A percentile compares a stretch with the other conserved stretches of the same genome.
Evolutionary conservation across 768 basidiomycete genomes (phyloP).

Genomic region (Mycena epipterygia): DNA sequence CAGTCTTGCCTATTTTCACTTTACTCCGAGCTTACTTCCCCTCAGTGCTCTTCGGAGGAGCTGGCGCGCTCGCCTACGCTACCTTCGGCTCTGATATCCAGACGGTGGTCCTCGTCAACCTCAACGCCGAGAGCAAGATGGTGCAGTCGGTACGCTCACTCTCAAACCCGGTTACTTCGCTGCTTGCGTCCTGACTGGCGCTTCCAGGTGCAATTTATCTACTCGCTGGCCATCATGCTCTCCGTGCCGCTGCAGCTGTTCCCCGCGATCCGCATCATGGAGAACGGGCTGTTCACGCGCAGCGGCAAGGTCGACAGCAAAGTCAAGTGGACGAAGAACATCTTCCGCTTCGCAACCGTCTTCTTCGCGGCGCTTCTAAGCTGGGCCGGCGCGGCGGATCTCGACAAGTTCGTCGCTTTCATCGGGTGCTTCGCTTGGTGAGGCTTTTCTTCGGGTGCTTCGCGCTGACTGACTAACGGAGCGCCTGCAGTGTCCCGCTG

Average conservation of each 20-base stretch:
- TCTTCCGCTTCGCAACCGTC: constrained; percentile 83
- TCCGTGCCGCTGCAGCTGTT: constrained; percentile 96
- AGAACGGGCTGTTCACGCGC: constrained; percentile 91
- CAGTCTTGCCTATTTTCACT: constrained; percentile 8
- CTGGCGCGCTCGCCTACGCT: constrained; percentile 87
- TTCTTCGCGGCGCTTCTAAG: constrained; percentile 86
- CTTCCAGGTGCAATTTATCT: constrained; percentile 81
- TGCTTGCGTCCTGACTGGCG: neutral
- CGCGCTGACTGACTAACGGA: constrained; percentile 3
- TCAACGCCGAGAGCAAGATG: constrained; percentile 85
- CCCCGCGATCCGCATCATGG: constrained; percentile 97
- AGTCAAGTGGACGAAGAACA: constrained; percentile 98
- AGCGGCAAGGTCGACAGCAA: constrained; percentile 85
- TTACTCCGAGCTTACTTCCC: constrained; percentile 10
- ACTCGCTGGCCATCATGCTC: constrained; percentile 92
- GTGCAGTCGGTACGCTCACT: constrained; percentile 81
- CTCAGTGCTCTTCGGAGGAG: constrained; percentile 87
- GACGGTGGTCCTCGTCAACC: constrained; percentile 95
- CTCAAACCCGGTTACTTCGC: constrained; percentile 16
- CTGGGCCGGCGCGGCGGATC: constrained; percentile 85
- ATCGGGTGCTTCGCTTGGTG: constrained; percentile 96
- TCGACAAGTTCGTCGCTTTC: constrained; percentile 97
- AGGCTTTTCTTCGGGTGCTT: constrained; percentile 43
- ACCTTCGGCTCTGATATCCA: constrained; percentile 91
- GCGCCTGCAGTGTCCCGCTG: constrained; percentile 80